Base-by-base conservation (phyloP, 1,139 yeast species). In the Yamadazyma mexicana region DNA sequence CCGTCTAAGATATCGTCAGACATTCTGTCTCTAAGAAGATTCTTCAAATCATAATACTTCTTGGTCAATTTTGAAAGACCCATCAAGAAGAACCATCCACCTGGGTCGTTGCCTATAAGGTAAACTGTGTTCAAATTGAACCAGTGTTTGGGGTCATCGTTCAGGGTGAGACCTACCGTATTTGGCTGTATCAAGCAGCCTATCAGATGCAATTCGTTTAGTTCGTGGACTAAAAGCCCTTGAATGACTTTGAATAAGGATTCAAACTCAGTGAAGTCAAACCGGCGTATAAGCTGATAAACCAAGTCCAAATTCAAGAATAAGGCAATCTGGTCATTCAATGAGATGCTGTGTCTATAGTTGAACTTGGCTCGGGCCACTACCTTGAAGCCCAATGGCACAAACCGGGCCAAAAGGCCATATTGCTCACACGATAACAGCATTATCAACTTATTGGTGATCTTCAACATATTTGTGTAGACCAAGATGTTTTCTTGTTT, bases 271-370 rank as follows among this genome's bases (percentile, higher is more conserved):
- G 24, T n/a, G 17, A 27, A 10, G 20, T 26, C 33, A 27, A n/a
- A 32, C 10, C 20, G 30, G 20, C 29, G 12, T 17, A 12, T 5
- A 17, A 31, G 29, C 15, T 33, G 20, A 37, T 44, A 37, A 11
- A 47, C 44, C 14, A 35, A 30, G 16, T 48, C 47, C 11, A 42
- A 37, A 20, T 50, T 50, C 7, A 49, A 15, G 26, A 50, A 49
- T 4, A 38, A 33, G 2, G 35, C 32, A 4, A 49, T 38, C 16
- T 49, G 43, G 3, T 42, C 40, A 29, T 49, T 47, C 3, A 35
- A 22, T 1, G 22, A 31, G 11, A 18, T 23, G 15, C 26, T 15
- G 24, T 37, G 46, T 17, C 39, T 38, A 20, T 40, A 43, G 26
- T 44, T 42, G 36, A 17, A 45, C 14, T 33, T 30, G 12, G 28